phyloP scores from a whole-genome alignment of 2,329 filamentous ascomycete genomes.

The Fusarium coicis region DNA sequence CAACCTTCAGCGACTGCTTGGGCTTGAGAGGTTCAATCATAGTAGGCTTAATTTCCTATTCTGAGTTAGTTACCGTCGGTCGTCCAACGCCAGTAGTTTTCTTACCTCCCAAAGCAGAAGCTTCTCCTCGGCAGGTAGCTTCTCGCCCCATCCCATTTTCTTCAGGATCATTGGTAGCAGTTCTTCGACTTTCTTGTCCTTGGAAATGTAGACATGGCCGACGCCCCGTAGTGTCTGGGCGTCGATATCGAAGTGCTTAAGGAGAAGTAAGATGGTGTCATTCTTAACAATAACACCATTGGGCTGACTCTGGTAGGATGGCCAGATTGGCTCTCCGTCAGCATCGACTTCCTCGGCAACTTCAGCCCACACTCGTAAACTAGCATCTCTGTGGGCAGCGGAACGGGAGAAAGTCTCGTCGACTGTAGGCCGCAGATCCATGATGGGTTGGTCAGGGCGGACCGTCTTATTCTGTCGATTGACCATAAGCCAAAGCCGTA shows the following conservation, averaged over 20 bases:
- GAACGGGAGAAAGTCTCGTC: conserved; percentile 72
- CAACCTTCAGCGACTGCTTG: conserved; percentile 87
- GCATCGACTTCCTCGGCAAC: conserved; percentile 72
- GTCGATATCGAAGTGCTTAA: conserved; percentile 90
- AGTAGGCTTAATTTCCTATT: conserved; percentile 89
- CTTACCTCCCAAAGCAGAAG: conserved; percentile 80
- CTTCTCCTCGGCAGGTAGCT: conserved; percentile 71
- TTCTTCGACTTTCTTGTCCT: conserved; percentile 88
- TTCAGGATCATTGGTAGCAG: conserved; percentile 80
- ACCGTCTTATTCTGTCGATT: conserved; percentile 98
- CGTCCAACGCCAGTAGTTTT: neutral
- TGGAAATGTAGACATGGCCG: conserved; percentile 87
- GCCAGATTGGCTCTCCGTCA: conserved; percentile 79
- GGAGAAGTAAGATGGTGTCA: conserved; percentile 81
- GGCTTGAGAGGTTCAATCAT: conserved; percentile 97
- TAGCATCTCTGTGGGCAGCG: conserved; percentile 71
- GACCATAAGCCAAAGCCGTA: conserved; percentile 97
- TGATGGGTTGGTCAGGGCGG: conserved; percentile 87
- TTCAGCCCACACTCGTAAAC: conserved; percentile 90
- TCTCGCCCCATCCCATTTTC: conserved; percentile 87
- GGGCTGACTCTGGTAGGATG: conserved; percentile 67
- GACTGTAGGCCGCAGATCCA: conserved; percentile 79
- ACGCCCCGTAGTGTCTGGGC: conserved; percentile 79
- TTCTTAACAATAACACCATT: conserved; percentile 68
- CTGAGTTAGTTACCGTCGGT: conserved; percentile 5